Percentiles rank a stretch among this genome's conserved stretches.
Conservation (phyloP, 768 basidiomycete species). For the Mycena latifolia region DNA sequence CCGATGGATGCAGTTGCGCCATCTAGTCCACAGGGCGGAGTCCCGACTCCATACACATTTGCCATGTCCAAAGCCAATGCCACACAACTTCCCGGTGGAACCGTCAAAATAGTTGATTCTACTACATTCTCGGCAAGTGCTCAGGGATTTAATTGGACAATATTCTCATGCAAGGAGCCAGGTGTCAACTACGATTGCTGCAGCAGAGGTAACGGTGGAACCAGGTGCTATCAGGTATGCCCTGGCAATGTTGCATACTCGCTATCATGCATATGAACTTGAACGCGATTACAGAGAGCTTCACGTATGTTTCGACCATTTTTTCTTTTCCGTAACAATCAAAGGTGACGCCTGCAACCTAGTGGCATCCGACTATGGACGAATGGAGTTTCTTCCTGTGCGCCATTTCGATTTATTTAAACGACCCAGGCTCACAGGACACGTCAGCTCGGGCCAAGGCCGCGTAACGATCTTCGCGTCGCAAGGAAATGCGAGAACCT, state of each 20-base stretch:
- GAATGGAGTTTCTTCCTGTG: constrained; percentile 76
- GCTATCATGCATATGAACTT: constrained; percentile 1
- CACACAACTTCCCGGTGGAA: constrained; percentile 60
- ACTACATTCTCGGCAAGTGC: constrained; percentile 53
- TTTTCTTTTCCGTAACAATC: neutral
- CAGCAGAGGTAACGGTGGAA: constrained; percentile 69
- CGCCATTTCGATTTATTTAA: constrained; percentile 8
- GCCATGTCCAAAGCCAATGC: constrained; percentile 58
- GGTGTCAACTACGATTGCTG: constrained; percentile 64
- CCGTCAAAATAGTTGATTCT: constrained; percentile 65
- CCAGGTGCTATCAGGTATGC: constrained; percentile 66
- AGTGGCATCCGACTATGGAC: constrained; percentile 81
- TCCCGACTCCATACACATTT: constrained; percentile 61
- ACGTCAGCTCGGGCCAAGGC: constrained; percentile 60
- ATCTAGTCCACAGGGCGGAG: constrained; percentile 57
- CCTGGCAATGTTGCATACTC: neutral
- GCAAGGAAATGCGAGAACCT: constrained; percentile 65
- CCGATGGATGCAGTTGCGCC: constrained; percentile 50
- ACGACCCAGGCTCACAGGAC: constrained; percentile 11
- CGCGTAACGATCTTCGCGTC: constrained; percentile 71
- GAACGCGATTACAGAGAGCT: constrained; percentile 57
- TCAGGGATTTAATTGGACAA: neutral
- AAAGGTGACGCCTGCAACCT: constrained; percentile 6
- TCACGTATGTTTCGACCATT: constrained; percentile 53
- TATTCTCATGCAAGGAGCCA: constrained; percentile 18